phyloP scores from a whole-genome alignment of 1,284 basidiomycete genomes.

The Trichosporon faecale region DNA sequence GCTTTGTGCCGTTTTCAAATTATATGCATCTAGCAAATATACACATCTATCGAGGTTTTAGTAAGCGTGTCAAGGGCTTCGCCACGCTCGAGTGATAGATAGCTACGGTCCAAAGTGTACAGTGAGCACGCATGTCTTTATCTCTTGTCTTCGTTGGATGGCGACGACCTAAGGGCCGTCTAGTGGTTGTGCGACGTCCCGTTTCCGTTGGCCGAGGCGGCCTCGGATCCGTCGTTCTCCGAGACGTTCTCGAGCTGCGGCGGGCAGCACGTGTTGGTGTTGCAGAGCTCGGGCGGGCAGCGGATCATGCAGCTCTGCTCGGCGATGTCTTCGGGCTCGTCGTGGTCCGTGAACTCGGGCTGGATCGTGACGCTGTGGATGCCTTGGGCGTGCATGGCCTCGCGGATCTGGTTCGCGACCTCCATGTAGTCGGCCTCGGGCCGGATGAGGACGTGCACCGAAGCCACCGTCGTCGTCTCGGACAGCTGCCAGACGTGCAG shows the following conservation, averaged over 20 bases:
- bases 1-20: not conserved
- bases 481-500: slow-evolving; percentile 95
- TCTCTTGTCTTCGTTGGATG: not conserved
- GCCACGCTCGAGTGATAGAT: not conserved
- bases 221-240: slow-evolving; percentile 28
- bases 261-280: slow-evolving; percentile 51
- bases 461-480: slow-evolving; percentile 86
- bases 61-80: too few species aligned
- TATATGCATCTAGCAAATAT: slow-evolving; percentile 9
- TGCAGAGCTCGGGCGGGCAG: slow-evolving; percentile 53
- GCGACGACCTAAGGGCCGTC: not conserved
- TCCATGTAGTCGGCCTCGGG: slow-evolving; percentile 81
- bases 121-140: not conserved
- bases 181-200: slow-evolving; percentile 18
- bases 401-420: slow-evolving; percentile 77
- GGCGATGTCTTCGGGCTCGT: slow-evolving; percentile 20
- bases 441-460: slow-evolving; percentile 87
- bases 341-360: slow-evolving; percentile 43
- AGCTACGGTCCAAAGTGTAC: not conserved
- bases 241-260: slow-evolving; percentile 38
- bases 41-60: not conserved
- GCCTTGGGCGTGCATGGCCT: slow-evolving; percentile 78
- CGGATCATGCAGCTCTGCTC: slow-evolving; percentile 50
- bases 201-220: not conserved
- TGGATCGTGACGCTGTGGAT: slow-evolving; percentile 91